These are phyloP conservation scores for Diddensiella transvaalensis DNA, from an alignment of 805 yeast species.

Conservation along the genomic window DNA sequence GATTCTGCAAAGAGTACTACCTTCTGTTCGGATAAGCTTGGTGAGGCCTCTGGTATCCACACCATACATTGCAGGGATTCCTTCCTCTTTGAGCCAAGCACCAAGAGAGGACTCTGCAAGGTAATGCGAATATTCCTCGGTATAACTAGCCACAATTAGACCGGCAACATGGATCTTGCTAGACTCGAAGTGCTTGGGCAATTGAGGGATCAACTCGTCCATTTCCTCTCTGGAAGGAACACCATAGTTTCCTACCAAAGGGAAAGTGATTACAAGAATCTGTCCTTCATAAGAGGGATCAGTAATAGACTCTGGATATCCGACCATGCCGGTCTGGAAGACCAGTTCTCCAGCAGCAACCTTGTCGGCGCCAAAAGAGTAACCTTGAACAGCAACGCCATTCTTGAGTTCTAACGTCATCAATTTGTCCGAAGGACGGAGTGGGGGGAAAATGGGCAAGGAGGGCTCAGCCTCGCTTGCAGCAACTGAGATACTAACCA, in stretches of 20 bases:
- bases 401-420: conserved; percentile 86
- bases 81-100: conserved; percentile 86
- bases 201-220: conserved; percentile 67
- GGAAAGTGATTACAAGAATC: conserved; percentile 92
- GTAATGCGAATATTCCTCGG: conserved; percentile 92
- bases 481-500: neutral
- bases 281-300: conserved; percentile 99
- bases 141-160: conserved; percentile 92
- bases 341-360: conserved; percentile 95
- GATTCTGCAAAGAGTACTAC: conserved; percentile 90
- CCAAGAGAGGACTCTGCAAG: conserved; percentile 91
- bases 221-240: conserved; percentile 83
- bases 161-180: conserved; percentile 93
- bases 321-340: conserved; percentile 99
- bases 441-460: conserved; percentile 86
- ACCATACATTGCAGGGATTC: conserved; percentile 95
- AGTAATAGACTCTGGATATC: conserved; percentile 96
- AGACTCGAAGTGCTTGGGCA: conserved; percentile 94
- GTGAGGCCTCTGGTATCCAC: conserved; percentile 96
- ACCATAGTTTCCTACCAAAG: conserved; percentile 97
- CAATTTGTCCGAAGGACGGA: conserved; percentile 76
- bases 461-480: conserved; percentile 34
- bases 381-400: conserved; percentile 86
- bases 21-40: conserved; percentile 85
- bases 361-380: conserved; percentile 91